phyloP scores from a whole-genome alignment of 805 yeast genomes.

The Torulaspora franciscae region DNA sequence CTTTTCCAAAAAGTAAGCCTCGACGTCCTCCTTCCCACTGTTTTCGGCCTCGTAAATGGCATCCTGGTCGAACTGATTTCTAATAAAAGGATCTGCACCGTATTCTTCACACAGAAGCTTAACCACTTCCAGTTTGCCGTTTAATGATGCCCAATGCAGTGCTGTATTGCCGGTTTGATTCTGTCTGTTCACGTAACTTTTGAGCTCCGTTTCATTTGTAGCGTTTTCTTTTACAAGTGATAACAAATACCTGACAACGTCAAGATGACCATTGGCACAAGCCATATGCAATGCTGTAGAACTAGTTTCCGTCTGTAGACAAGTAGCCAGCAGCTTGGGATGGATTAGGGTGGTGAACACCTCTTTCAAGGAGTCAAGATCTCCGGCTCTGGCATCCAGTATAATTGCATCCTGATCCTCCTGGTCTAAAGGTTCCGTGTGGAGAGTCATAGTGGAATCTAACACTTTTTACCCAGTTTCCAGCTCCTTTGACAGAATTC shows the following conservation, averaged over 20 bases:
- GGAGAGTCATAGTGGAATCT: constrained; percentile 25
- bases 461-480: not conserved
- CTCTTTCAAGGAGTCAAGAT: constrained; percentile 65
- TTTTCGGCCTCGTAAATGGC: constrained; percentile 85
- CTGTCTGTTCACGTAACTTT: constrained; percentile 43
- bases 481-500: not conserved
- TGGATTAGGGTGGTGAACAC: constrained; percentile 57
- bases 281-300: constrained; percentile 92
- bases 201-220: constrained; percentile 38
- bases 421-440: constrained; percentile 41
- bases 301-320: constrained; percentile 58
- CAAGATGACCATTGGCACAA: constrained; percentile 86
- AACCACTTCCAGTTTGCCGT: constrained; percentile 75
- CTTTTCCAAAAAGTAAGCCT: constrained; percentile 66
- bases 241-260: constrained; percentile 57
- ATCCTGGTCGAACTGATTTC: constrained; percentile 75
- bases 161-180: constrained; percentile 91
- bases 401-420: constrained; percentile 82
- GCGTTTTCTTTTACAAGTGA: constrained; percentile 36
- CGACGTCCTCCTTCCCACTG: constrained; percentile 69
- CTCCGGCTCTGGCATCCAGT: constrained; percentile 85
- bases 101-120: constrained; percentile 65
- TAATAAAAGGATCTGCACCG: constrained; percentile 74
- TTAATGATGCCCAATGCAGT: constrained; percentile 91
- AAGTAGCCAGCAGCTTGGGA: constrained; percentile 40